These are phyloP conservation scores for Aegilops speltoides DNA, from an alignment of 176 grass and related monocot genomes.

Conservation along the genomic window DNA sequence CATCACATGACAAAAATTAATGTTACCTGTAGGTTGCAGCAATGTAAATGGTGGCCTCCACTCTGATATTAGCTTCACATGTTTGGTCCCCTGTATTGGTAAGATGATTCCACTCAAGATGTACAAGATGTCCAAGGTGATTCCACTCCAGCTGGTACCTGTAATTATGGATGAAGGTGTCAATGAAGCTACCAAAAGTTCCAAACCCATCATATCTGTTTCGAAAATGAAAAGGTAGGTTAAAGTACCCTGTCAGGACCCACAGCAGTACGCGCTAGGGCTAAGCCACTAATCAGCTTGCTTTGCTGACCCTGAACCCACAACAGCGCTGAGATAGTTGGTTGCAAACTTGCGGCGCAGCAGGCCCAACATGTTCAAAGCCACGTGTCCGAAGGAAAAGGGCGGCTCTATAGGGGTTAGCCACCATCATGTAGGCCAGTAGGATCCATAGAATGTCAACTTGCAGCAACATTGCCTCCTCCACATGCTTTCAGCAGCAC, in stretches of 20 bases:
- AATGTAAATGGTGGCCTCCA: slow-evolving; percentile 82
- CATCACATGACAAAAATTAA: not conserved
- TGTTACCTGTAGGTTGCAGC: slow-evolving; percentile 50
- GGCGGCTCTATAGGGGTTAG: slow-evolving; percentile 58
- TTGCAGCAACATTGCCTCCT: slow-evolving; percentile 20
- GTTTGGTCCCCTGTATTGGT: slow-evolving; percentile 85
- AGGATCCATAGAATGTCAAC: slow-evolving; percentile 37
- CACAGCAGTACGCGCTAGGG: slow-evolving; percentile 63
- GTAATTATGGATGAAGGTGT: slow-evolving; percentile 22
- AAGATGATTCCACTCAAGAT: slow-evolving; percentile 90
- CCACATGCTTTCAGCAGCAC: slow-evolving; percentile 78
- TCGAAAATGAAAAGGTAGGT: not conserved
- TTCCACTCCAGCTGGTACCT: slow-evolving; percentile 88
- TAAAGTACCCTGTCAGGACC: slow-evolving; percentile 68
- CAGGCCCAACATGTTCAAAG: slow-evolving; percentile 45
- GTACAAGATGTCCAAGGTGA: slow-evolving; percentile 86
- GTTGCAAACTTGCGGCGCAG: slow-evolving; percentile 41
- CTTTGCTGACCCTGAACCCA: slow-evolving; percentile 47
- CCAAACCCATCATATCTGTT: not conserved
- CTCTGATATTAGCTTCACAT: slow-evolving; percentile 79
- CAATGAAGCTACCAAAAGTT: not conserved
- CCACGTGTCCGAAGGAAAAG: slow-evolving; percentile 30
- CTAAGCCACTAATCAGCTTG: slow-evolving; percentile 38
- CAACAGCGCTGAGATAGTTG: slow-evolving; percentile 80
- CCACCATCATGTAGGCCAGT: slow-evolving; percentile 61